Conservation (phyloP, 306 rosid genomes). For the Heteromeles arbutifolia region DNA sequence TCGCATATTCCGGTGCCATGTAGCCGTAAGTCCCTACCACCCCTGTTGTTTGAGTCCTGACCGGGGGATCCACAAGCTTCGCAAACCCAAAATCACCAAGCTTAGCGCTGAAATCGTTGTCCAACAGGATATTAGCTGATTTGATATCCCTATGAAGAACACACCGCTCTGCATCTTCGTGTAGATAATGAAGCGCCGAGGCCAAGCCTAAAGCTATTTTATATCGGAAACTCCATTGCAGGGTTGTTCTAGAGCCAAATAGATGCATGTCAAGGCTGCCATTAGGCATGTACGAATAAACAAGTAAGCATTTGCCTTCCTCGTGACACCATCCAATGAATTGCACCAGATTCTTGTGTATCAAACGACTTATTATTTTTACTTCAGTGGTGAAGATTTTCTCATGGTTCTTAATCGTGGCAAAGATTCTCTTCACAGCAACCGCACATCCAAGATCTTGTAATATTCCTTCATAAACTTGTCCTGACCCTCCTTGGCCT, state of each 20-base stretch:
- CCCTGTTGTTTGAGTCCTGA: too few relatives aligned
- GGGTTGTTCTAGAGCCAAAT: too few relatives aligned
- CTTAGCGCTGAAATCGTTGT: too few relatives aligned
- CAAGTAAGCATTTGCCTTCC: slow-evolving; percentile 28
- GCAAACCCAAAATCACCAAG: too few relatives aligned
- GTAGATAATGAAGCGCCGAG: neutral
- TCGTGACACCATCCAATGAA: slow-evolving; percentile 59
- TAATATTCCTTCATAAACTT: slow-evolving; percentile 31
- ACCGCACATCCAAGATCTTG: slow-evolving; percentile 20
- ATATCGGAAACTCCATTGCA: too few relatives aligned
- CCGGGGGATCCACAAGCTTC: too few relatives aligned
- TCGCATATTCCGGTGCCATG: too few relatives aligned
- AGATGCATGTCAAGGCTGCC: too few relatives aligned
- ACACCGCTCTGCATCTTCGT: neutral
- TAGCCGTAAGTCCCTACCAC: too few relatives aligned
- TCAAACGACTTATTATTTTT: slow-evolving; percentile 46
- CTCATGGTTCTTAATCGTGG: slow-evolving; percentile 28
- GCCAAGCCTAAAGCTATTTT: too few relatives aligned
- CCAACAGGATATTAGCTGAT: too few relatives aligned
- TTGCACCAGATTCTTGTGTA: slow-evolving; percentile 45
- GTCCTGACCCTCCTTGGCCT: slow-evolving; percentile 55
- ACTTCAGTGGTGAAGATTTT: slow-evolving; percentile 39
- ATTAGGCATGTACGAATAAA: slow-evolving; percentile 24
- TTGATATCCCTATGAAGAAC: neutral
- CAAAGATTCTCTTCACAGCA: slow-evolving; percentile 46